Base-by-base conservation (phyloP, 768 basidiomycete genomes). In the Chlorophyllum brunneum region DNA sequence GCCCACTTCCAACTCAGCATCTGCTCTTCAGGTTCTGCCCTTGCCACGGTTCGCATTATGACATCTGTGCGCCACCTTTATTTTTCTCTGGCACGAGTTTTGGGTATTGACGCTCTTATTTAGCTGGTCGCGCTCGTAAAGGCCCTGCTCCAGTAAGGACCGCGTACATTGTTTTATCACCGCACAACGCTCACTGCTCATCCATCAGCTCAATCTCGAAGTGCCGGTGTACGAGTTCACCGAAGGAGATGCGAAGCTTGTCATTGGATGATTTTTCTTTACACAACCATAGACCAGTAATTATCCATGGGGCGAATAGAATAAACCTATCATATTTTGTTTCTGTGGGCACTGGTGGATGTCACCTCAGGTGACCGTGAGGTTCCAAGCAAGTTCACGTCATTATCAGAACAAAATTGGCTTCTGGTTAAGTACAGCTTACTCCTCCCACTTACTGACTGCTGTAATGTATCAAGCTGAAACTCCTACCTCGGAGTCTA, bases 41-140 rank as follows among this genome's bases (percentile, higher is more conserved):
- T 47, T 98, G 95, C 78, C 95, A 98, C 70, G 97, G 95, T 66
- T 98, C 95, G 48, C 95, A 99, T 66, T 95, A 94, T 64, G 94
- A 98, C 70, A 97, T 97, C 54, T 95, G 88, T 91, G 61, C 56
- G 88, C 58, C 30, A 23, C n/a, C 45, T 48, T 42, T 2, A 29
- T 22, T 18, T 26, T 48, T 33, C 31, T 15, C 34, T n/a, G n/a
- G n/a, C n/a, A n/a, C n/a, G 37, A 34, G 45, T 9, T 57, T 18
- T 42, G 48, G 8, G 61, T 27, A 61, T 52, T 27, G 20, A 42
- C n/a, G 4, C 13, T 51, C n/a, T 23, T 55, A 13, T 58, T 37
- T 56, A 92, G 91, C 94, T 65, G 95, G 95, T 57, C 93, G 95
- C 69, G 84, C 87, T 62, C 88, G 95, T 68, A 92, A 94, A 68